These are phyloP conservation scores for Hyphopichia khmerensis DNA, from an alignment of 1,139 yeast species.

Conservation along the genomic window DNA sequence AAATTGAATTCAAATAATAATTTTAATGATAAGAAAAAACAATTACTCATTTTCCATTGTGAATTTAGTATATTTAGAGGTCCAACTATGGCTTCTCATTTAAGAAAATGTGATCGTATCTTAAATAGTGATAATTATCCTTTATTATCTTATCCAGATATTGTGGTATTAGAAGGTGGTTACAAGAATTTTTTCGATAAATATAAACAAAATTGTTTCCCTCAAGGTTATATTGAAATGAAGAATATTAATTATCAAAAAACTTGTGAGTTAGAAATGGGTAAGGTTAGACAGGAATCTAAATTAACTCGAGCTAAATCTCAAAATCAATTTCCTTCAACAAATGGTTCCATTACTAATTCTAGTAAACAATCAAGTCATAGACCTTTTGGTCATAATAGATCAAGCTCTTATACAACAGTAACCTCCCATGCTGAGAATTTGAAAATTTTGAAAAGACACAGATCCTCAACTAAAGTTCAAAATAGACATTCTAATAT, in stretches of 20 bases:
- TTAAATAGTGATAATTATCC: conserved; percentile 78
- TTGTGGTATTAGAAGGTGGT: conserved; percentile 87
- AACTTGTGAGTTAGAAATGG: conserved; percentile 71
- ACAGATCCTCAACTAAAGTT: conserved; percentile 22
- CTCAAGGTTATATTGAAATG: conserved; percentile 86
- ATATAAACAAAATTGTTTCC: conserved; percentile 57
- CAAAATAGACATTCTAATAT: conserved; percentile 4
- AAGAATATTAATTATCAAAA: conserved; percentile 66
- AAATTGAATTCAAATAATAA: conserved; percentile 3
- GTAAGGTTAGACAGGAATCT: conserved; percentile 60
- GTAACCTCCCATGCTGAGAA: conserved; percentile 29
- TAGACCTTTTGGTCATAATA: conserved; percentile 14
- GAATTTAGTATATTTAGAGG: conserved; percentile 93
- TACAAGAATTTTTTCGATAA: conserved; percentile 72
- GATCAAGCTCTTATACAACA: conserved; percentile 35
- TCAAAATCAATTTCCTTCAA: conserved; percentile 22
- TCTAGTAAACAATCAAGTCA: not conserved
- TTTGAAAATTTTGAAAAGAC: conserved; percentile 37
- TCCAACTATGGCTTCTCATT: conserved; percentile 85
- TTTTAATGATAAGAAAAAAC: conserved; percentile 18
- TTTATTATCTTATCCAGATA: conserved; percentile 77
- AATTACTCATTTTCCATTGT: conserved; percentile 81
- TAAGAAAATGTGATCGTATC: conserved; percentile 79
- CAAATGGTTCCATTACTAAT: not conserved
- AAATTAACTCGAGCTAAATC: conserved; percentile 46